Evolutionary conservation across 2,329 filamentous ascomycete species (phyloP).

Genomic region (Aspergillus viridinutans): DNA sequence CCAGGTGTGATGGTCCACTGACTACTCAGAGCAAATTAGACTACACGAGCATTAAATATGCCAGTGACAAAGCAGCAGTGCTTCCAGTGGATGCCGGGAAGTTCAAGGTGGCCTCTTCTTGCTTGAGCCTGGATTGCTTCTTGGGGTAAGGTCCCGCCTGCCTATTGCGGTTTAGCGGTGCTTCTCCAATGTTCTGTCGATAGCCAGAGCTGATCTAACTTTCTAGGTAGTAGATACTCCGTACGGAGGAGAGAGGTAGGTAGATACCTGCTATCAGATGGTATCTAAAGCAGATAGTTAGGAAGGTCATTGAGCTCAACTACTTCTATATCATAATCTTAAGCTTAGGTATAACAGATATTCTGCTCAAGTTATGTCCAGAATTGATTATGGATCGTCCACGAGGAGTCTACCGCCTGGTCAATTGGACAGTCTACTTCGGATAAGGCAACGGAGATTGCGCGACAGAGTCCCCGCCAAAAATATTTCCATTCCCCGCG

Average conservation of each 20-base stretch:
- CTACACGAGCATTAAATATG: constrained; percentile 1
- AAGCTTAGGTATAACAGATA: background rate
- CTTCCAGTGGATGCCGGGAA: constrained; percentile 22
- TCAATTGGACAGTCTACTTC: background rate
- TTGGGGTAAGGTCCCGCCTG: constrained; percentile 10
- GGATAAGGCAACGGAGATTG: background rate
- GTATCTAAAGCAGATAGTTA: background rate
- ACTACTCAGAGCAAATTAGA: background rate
- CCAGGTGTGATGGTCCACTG: background rate
- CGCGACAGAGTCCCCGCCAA: constrained; percentile 1
- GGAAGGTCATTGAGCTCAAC: background rate
- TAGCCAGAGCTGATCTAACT: background rate
- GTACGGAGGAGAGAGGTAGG: no score
- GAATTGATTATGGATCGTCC: background rate
- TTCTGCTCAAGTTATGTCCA: background rate
- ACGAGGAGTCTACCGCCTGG: background rate
- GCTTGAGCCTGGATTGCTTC: constrained; percentile 12
- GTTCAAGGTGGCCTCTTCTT: constrained; percentile 45
- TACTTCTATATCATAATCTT: background rate
- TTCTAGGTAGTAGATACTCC: no score
- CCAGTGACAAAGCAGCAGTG: background rate
- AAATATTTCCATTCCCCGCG: background rate
- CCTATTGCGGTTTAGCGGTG: constrained; percentile 15
- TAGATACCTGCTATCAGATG: background rate
- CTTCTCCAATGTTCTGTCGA: constrained; percentile 15